A percentile compares a stretch with the other conserved stretches of the same genome.
These are phyloP conservation scores for Magnusiomyces paraingens DNA, from an alignment of 1,139 yeast species.

Conservation along the genomic window DNA sequence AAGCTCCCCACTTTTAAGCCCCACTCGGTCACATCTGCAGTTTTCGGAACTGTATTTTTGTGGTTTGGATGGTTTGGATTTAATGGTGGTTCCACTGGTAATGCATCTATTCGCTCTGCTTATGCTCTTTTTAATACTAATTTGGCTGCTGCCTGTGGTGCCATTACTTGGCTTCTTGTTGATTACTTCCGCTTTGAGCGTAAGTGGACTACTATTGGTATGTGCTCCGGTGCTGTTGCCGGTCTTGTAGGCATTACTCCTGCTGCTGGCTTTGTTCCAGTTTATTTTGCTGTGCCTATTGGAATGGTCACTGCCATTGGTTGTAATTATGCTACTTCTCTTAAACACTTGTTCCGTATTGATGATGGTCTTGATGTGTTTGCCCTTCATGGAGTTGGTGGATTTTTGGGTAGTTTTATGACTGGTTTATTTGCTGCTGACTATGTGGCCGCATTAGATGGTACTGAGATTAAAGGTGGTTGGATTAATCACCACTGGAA, in stretches of 20 bases:
- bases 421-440: constrained; percentile 94
- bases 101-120: constrained; percentile 85
- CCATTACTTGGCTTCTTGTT: constrained; percentile 86
- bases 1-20: constrained; percentile 85
- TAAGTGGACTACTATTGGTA: constrained; percentile 91
- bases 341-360: constrained; percentile 63
- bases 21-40: constrained; percentile 81
- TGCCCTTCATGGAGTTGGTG: constrained; percentile 93
- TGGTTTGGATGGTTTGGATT: constrained; percentile 99
- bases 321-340: constrained; percentile 79
- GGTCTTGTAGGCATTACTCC: constrained; percentile 97
- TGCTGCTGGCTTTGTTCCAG: constrained; percentile 93
- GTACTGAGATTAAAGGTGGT: constrained; percentile 70
- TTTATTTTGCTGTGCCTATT: constrained; percentile 77
- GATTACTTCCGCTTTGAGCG: constrained; percentile 86
- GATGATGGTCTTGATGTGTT: constrained; percentile 97
- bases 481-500: constrained; percentile 88
- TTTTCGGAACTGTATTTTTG: constrained; percentile 86
- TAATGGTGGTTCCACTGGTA: constrained; percentile 96
- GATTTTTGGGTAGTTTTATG: constrained; percentile 71
- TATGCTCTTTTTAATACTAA: constrained; percentile 90
- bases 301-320: constrained; percentile 74
- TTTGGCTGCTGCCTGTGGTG: constrained; percentile 88
- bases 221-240: constrained; percentile 89
- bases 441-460: constrained; percentile 71